Conservation (phyloP, 1,284 basidiomycete species). For the Grifola frondosa region DNA sequence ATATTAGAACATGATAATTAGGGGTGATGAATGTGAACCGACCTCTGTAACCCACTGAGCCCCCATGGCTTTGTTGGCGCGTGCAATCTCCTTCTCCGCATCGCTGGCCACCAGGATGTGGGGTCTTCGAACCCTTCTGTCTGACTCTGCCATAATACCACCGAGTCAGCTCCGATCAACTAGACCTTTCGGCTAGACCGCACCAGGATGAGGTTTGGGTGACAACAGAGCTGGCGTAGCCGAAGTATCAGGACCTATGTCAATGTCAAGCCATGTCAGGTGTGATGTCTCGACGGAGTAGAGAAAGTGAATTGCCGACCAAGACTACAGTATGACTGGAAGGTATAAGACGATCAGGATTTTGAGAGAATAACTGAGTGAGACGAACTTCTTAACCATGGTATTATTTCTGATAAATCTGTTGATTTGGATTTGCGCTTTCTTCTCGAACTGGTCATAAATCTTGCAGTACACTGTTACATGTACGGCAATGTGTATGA, state of each 20-base stretch:
- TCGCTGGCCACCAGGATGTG: slow-evolving; percentile 46
- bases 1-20: not conserved
- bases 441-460: slow-evolving; percentile 58
- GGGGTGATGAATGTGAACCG: too few species aligned
- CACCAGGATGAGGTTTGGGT: slow-evolving; percentile 63
- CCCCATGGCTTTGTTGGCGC: slow-evolving; percentile 59
- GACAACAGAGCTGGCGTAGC: slow-evolving; percentile 65
- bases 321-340: slow-evolving; percentile 51
- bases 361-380: not conserved
- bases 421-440: slow-evolving; percentile 53
- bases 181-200: too few species aligned
- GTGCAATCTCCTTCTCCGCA: slow-evolving; percentile 52
- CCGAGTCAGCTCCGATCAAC: too few species aligned
- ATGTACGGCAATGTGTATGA: not conserved
- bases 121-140: slow-evolving; percentile 50
- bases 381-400: slow-evolving; percentile 58
- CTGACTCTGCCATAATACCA: slow-evolving; percentile 36
- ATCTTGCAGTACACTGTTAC: slow-evolving; percentile 38
- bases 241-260: slow-evolving; percentile 61
- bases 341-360: slow-evolving; percentile 3
- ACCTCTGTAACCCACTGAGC: slow-evolving; percentile 51
- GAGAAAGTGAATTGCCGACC: slow-evolving; percentile 30
- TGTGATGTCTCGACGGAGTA: not conserved
- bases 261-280: slow-evolving; percentile 3
- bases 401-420: slow-evolving; percentile 57